phyloP scores from a whole-genome alignment of 75 land plant species.

The Chamaecyparis obtusa region DNA sequence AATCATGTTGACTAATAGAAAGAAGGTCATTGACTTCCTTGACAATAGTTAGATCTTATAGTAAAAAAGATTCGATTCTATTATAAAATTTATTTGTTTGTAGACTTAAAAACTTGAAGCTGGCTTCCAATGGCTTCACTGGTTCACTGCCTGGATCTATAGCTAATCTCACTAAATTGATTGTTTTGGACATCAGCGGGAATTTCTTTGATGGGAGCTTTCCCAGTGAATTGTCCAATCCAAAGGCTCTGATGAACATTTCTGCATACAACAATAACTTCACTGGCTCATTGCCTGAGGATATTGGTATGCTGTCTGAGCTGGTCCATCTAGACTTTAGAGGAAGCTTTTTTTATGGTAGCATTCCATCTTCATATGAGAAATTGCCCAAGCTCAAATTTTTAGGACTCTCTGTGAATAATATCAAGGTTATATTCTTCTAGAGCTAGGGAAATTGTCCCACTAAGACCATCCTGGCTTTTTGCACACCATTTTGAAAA shows the following conservation, averaged over 20 bases:
- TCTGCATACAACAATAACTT: constrained; percentile 75
- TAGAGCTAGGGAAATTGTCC: no score
- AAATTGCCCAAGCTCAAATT: constrained; percentile 55
- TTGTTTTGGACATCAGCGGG: constrained; percentile 45
- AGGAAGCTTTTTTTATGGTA: constrained; percentile 74
- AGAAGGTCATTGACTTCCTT: no score
- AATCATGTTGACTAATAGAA: no score
- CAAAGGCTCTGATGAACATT: constrained; percentile 22
- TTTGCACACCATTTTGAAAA: no score
- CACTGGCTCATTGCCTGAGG: constrained; percentile 55
- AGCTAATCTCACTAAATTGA: constrained; percentile 27
- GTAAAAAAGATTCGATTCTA: no score
- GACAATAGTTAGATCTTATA: no score
- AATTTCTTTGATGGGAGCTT: constrained; percentile 46
- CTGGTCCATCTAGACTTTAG: constrained; percentile 72
- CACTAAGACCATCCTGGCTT: no score
- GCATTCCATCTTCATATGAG: constrained; percentile 64
- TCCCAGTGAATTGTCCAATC: constrained; percentile 39
- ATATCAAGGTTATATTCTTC: no score
- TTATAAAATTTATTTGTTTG: no score
- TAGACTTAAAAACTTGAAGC: constrained; percentile 37
- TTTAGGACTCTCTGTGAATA: constrained; percentile 71
- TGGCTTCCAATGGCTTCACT: constrained; percentile 48
- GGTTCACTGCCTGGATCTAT: constrained; percentile 48
- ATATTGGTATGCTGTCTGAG: constrained; percentile 44